Conservation (phyloP, 1,284 basidiomycete genomes). For the Trametes polyzona region DNA sequence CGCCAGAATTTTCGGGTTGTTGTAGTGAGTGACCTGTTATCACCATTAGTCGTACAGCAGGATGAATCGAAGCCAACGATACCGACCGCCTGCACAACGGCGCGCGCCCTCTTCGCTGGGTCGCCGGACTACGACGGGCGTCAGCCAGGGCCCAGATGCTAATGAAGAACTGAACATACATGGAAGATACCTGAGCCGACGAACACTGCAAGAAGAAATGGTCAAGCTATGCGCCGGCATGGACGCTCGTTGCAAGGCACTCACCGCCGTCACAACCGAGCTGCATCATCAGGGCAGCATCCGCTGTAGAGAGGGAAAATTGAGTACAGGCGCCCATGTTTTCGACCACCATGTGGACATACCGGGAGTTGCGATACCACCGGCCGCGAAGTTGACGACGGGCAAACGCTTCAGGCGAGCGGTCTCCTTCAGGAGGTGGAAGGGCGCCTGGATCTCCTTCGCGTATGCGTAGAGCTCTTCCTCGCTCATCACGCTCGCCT, state of each 20-base stretch:
- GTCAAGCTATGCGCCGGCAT: constrained; percentile 18
- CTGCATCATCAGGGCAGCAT: constrained; percentile 99
- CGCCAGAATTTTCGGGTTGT: constrained; percentile 86
- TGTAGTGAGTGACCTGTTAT: constrained; percentile 87
- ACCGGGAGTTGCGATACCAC: constrained; percentile 96
- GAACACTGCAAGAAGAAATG: constrained; percentile 59
- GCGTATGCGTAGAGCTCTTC: constrained; percentile 96
- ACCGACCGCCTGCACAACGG: constrained; percentile 94
- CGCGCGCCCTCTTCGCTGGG: constrained; percentile 91
- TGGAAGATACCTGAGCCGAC: constrained; percentile 96
- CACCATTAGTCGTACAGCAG: constrained; percentile 10
- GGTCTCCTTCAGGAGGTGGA: constrained; percentile 96
- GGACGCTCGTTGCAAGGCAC: constrained; percentile 30
- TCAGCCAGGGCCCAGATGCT: constrained; percentile 8
- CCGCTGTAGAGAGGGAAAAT: constrained; percentile 53
- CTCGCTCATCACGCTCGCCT: constrained; percentile 86
- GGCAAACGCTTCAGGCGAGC: constrained; percentile 92
- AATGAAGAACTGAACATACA: constrained; percentile 48
- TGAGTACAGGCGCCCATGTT: constrained; percentile 1
- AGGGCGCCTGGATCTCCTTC: constrained; percentile 95
- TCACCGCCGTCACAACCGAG: constrained; percentile 95
- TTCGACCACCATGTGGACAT: constrained; percentile 12
- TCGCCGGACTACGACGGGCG: constrained; percentile 74
- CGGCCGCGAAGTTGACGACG: constrained; percentile 95
- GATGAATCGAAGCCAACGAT: constrained; percentile 3